Conservation (phyloP, 441 rosid genomes). For the Pelargonium australe region DNA sequence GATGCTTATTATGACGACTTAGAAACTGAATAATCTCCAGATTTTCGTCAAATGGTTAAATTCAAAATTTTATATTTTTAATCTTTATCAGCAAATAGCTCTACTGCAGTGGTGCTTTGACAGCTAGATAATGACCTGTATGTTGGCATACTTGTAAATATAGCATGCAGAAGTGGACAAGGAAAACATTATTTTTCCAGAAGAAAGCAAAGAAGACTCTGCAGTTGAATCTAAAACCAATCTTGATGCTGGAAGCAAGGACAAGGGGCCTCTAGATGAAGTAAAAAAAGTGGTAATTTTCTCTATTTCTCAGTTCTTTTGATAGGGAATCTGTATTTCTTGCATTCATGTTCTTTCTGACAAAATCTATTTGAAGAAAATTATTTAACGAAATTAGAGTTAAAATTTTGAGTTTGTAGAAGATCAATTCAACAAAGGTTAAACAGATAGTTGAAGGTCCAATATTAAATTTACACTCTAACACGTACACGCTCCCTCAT, state of each 20-base stretch:
- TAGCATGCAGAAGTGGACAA: constrained; percentile 37
- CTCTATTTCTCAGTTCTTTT: neutral
- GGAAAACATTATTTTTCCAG: constrained; percentile 31
- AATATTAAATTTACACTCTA: too few species aligned
- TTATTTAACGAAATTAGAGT: neutral
- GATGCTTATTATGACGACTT: constrained; percentile 25
- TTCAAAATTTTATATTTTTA: neutral
- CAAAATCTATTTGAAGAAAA: constrained; percentile 19
- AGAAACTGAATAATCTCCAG: constrained; percentile 29
- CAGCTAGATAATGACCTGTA: constrained; percentile 11
- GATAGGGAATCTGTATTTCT: neutral
- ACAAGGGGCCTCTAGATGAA: constrained; percentile 29
- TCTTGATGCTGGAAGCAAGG: constrained; percentile 32
- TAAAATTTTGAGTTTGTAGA: too few species aligned
- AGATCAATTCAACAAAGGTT: too few species aligned
- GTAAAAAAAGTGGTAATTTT: constrained; percentile 32
- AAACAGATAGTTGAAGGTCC: too few species aligned
- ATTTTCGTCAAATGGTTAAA: constrained; percentile 40
- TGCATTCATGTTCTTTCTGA: neutral
- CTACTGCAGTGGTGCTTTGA: neutral
- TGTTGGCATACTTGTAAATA: constrained; percentile 23
- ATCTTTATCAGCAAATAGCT: constrained; percentile 5
- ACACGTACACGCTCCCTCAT: too few species aligned
- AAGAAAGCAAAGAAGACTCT: constrained; percentile 31
- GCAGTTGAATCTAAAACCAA: constrained; percentile 33